phyloP scores from a whole-genome alignment of 2,329 filamentous ascomycete genomes.

The Westerdykella sp. region DNA sequence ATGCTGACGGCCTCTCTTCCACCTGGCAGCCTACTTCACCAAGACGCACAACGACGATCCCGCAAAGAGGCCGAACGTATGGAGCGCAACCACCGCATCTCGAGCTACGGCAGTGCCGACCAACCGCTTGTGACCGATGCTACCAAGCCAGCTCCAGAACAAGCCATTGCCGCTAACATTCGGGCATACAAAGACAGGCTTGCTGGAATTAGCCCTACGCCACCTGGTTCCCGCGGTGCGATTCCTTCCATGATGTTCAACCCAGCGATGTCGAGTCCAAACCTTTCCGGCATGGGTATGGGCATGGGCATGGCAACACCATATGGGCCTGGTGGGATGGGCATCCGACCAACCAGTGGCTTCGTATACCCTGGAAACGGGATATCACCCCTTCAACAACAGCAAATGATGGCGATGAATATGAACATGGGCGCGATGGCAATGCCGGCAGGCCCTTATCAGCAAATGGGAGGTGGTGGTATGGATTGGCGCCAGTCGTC shows the following conservation, averaged over 20 bases:
- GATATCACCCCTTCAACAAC: conserved; percentile 11
- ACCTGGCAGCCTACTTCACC: conserved; percentile 38
- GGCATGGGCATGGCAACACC: conserved; percentile 3
- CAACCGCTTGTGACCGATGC: conserved; percentile 22
- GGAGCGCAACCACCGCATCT: conserved; percentile 28
- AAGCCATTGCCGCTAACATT: conserved; percentile 28
- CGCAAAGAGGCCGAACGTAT: conserved; percentile 32
- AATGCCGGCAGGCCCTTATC: conserved; percentile 6
- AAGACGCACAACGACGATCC: conserved; percentile 34
- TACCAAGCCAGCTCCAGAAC: conserved; percentile 22
- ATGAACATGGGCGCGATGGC: conserved; percentile 15
- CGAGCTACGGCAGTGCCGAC: conserved; percentile 23
- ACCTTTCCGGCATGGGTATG: conserved; percentile 11
- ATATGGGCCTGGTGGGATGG: too few relatives aligned
- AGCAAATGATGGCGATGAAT: conserved; percentile 11
- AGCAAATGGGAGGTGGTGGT: conserved; percentile 11
- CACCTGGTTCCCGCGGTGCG: conserved; percentile 10
- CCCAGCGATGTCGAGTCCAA: conserved; percentile 10
- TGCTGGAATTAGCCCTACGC: conserved; percentile 15
- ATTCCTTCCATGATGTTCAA: conserved; percentile 10
- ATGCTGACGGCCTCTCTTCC: conserved; percentile 30
- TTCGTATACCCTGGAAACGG: conserved; percentile 9
- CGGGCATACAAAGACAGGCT: conserved; percentile 34
- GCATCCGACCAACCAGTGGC: neutral
- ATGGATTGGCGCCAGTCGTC: conserved; percentile 6